Conservation (phyloP, 768 basidiomycete genomes). For the Mycena pura region DNA sequence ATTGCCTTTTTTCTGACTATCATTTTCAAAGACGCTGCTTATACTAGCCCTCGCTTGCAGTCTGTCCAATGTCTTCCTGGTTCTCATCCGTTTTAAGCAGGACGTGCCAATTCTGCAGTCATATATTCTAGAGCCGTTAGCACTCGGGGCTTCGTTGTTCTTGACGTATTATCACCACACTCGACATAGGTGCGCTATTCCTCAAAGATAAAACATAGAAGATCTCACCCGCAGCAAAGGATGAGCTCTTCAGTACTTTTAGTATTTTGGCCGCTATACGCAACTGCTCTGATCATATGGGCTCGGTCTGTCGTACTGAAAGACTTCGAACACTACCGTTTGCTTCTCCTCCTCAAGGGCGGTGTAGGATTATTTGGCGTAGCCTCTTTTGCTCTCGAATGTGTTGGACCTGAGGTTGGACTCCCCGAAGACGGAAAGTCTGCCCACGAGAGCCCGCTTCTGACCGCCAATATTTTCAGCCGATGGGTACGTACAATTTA, state of each 20-base stretch:
- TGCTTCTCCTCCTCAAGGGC: constrained; percentile 54
- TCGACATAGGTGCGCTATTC: too few species aligned
- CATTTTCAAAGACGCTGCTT: constrained; percentile 55
- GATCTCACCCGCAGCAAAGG: too few species aligned
- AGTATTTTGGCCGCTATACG: constrained; percentile 82
- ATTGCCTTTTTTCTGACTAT: background rate
- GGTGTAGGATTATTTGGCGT: constrained; percentile 52
- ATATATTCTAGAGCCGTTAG: constrained; percentile 65
- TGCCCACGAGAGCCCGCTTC: constrained; percentile 67
- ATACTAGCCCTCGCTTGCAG: constrained; percentile 55
- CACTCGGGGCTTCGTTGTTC: constrained; percentile 52
- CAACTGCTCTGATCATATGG: constrained; percentile 57
- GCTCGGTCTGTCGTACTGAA: constrained; percentile 58
- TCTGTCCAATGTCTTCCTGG: constrained; percentile 45
- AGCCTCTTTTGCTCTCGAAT: constrained; percentile 69
- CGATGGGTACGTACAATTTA: constrained; percentile 59
- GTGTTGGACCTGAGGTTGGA: constrained; percentile 66
- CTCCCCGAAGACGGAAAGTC: constrained; percentile 39
- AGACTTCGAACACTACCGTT: constrained; percentile 37
- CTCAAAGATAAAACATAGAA: too few species aligned
- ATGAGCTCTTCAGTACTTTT: constrained; percentile 76
- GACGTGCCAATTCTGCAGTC: constrained; percentile 53
- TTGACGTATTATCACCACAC: constrained; percentile 76
- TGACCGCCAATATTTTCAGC: constrained; percentile 84
- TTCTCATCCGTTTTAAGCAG: constrained; percentile 40